Evolutionary conservation across 2,329 filamentous ascomycete genomes (phyloP).

Genomic region (Peltaster fructicola): DNA sequence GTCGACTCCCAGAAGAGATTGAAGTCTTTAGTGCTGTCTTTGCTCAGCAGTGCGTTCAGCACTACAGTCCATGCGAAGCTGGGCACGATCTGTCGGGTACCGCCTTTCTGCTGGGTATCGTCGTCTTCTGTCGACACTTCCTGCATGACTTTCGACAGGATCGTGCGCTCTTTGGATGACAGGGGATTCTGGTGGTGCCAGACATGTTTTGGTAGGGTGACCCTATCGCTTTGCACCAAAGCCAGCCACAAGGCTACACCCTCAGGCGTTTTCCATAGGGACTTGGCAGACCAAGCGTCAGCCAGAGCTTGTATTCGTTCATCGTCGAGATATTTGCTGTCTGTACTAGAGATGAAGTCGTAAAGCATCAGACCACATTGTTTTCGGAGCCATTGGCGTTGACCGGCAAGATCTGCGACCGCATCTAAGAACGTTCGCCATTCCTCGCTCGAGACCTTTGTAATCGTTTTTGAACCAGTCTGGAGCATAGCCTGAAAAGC

Average conservation of each 20-base stretch:
- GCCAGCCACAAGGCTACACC: conserved; percentile 79
- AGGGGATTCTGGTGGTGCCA: conserved; percentile 63
- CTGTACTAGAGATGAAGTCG: conserved; percentile 37
- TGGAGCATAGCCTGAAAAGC: conserved; percentile 74
- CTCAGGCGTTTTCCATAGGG: conserved; percentile 65
- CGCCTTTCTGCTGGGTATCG: conserved; percentile 24
- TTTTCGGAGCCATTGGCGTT: conserved; percentile 77
- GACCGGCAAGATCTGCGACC: conserved; percentile 55
- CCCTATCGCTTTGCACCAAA: conserved; percentile 40
- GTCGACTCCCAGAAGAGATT: conserved; percentile 69
- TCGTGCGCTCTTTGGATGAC: conserved; percentile 45
- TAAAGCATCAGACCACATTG: conserved; percentile 74
- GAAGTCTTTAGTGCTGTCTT: conserved; percentile 33
- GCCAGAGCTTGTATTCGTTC: conserved; percentile 11
- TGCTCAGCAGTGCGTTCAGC: conserved; percentile 28
- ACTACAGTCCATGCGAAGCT: conserved; percentile 81
- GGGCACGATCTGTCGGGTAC: conserved; percentile 50
- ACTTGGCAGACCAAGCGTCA: conserved; percentile 21
- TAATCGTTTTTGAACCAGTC: conserved; percentile 51
- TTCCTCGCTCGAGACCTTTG: conserved; percentile 33
- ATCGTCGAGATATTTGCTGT: conserved; percentile 5
- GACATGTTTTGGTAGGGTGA: conserved; percentile 48
- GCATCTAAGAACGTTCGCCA: conserved; percentile 55
- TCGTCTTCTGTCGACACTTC: conserved; percentile 44
- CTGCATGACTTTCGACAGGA: conserved; percentile 61